Evolutionary conservation across 2,329 filamentous ascomycete species (phyloP), one percentile per base, ranked within the genome.

Genomic region (Colletotrichum higginsianum): DNA sequence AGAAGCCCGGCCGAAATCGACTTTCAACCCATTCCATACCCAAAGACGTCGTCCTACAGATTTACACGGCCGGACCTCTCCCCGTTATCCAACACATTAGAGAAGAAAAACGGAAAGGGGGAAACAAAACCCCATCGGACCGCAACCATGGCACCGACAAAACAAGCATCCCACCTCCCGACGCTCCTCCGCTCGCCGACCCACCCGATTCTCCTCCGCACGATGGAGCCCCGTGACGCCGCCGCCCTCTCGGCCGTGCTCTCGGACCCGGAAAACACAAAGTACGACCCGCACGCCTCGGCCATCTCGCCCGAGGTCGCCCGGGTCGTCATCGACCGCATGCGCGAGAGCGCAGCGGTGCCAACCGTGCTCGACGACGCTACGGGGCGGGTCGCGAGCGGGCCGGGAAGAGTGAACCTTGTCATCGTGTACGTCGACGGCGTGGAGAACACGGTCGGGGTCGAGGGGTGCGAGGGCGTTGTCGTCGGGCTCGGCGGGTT

Each of bases 401-500:
- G 77, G 12, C 78, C 78, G 15, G 58, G 70, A 38, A 70, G 77
- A 35, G 73, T 79, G 23, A 78, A 79, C 69, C 74, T 79, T 68
- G 65, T 73, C 16, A 23, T 79, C 3, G 75, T 76, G 40, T 72
- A 76, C 21, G 50, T 65, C 30, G 42, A n/a, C 15, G 64, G 53
- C 5, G 53, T 21, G 5, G 63, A 56, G 12, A 55, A 63, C 21
- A 13, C 58, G 4, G 3, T 13, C 26, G 23, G 12, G n/a, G 11
- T 30, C 30, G 16, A 11, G 16, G 30, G 30, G 7, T 21, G 53
- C 30, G 73, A 67, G 6, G 72, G 70, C 8, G 46, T 53, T 13
- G 66, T 77, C 8, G 74, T 79, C 60, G 78, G 78, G 2, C 71
- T 80, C n/a, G 77, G 76, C 18, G 78, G 78, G 26, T 80, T 74